phyloP scores from a whole-genome alignment of 2,329 filamentous ascomycete species.

The Sporothrix euskadiensis region DNA sequence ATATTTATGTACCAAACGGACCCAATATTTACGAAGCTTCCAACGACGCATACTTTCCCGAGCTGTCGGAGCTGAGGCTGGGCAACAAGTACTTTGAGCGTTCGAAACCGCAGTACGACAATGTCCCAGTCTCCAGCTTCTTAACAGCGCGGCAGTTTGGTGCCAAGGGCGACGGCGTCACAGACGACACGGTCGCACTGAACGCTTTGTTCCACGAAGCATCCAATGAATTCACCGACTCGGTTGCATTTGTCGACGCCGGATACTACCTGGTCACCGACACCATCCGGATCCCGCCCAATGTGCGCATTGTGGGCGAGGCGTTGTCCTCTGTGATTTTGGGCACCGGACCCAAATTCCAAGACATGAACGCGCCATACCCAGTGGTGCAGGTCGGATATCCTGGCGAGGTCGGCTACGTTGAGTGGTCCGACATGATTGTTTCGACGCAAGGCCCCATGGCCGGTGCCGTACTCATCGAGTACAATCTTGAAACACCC shows the following conservation, averaged over 20 bases:
- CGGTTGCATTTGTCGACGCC: conserved; percentile 62
- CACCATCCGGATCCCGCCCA: conserved; percentile 53
- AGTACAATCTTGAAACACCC: conserved; percentile 66
- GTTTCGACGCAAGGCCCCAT: conserved; percentile 67
- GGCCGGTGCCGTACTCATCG: conserved; percentile 67
- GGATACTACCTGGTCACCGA: conserved; percentile 62
- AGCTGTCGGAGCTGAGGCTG: conserved; percentile 59
- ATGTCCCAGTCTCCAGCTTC: conserved; percentile 59
- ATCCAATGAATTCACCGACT: conserved; percentile 42
- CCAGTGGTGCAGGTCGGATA: conserved; percentile 63
- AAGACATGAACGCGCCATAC: conserved; percentile 58
- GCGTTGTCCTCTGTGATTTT: conserved; percentile 56
- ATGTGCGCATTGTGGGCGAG: conserved; percentile 61
- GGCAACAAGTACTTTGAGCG: conserved; percentile 64
- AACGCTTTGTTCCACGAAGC: conserved; percentile 49
- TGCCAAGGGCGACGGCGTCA: conserved; percentile 69
- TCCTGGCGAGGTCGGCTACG: conserved; percentile 61
- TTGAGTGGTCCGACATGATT: conserved; percentile 73
- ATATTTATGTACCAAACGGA: conserved; percentile 58
- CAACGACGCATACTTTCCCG: conserved; percentile 38
- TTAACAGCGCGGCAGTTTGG: conserved; percentile 67
- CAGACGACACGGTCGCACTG: conserved; percentile 73
- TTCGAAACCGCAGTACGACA: conserved; percentile 74
- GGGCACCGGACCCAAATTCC: conserved; percentile 57
- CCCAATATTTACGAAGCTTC: conserved; percentile 52